A percentile compares a stretch with the other conserved stretches of the same genome.
Evolutionary conservation across 208 protist species (phyloP).

Genomic region (Acanthamoeba sp.): DNA sequence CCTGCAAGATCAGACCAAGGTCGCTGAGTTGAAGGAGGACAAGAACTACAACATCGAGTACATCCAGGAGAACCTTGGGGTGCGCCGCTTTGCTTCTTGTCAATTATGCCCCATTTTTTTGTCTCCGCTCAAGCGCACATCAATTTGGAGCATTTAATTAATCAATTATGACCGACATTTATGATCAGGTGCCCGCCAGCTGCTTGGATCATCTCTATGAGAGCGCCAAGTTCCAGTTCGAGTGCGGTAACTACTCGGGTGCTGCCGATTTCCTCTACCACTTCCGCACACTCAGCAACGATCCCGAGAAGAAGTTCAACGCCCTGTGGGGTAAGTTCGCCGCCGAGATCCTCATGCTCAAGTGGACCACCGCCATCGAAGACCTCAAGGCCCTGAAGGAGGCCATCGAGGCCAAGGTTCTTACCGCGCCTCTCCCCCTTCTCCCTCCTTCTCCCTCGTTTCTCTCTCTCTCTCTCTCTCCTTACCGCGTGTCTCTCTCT

Average conservation of each 20-base stretch:
- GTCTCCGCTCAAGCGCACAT: neutral
- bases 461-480: neutral
- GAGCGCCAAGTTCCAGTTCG: constrained; percentile 87
- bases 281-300: constrained; percentile 82
- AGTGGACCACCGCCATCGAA: constrained; percentile 88
- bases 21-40: constrained; percentile 78
- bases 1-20: constrained; percentile 68
- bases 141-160: neutral
- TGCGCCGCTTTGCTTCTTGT: constrained; percentile 69
- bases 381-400: constrained; percentile 82
- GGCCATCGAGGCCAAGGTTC: constrained; percentile 80
- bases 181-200: constrained; percentile 52
- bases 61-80: constrained; percentile 77
- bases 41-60: constrained; percentile 79
- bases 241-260: constrained; percentile 88
- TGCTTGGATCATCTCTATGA: constrained; percentile 84
- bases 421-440: too few relatives aligned
- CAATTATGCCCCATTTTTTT: neutral
- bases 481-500: too few relatives aligned
- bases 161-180: neutral
- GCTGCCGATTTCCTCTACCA: constrained; percentile 82
- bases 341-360: constrained; percentile 86
- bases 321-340: constrained; percentile 91
- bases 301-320: constrained; percentile 80
- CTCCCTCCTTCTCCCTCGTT: constrained; percentile 14